A percentile compares a stretch with the other conserved stretches of the same genome.
Evolutionary conservation across 2,329 filamentous ascomycete genomes (phyloP).

Genomic region (Ophiosphaerella herpotricha): DNA sequence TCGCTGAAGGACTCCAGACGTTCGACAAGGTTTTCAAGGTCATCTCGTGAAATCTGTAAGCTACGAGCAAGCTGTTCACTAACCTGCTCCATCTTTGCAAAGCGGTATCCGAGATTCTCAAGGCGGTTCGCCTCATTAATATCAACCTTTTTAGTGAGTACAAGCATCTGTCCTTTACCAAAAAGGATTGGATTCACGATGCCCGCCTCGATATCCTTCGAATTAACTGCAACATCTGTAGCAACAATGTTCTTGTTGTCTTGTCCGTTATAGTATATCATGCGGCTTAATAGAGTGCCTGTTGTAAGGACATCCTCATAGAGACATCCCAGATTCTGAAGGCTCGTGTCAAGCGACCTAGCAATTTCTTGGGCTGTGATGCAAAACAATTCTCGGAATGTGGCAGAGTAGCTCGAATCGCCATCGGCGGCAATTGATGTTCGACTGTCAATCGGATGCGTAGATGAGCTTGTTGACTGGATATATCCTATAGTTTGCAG

Average conservation of each 20-base stretch:
- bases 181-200: conserved; percentile 47
- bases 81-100: conserved; percentile 65
- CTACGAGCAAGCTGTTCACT: conserved; percentile 69
- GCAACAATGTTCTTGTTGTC: conserved; percentile 30
- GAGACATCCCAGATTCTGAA: conserved; percentile 69
- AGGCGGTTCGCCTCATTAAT: conserved; percentile 66
- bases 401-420: conserved; percentile 71
- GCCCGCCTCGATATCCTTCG: conserved; percentile 48
- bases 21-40: conserved; percentile 65
- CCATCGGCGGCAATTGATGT: conserved; percentile 49
- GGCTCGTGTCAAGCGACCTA: conserved; percentile 64
- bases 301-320: conserved; percentile 79
- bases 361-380: conserved; percentile 77
- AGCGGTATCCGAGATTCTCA: conserved; percentile 75
- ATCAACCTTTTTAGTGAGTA: conserved; percentile 70
- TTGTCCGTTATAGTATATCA: conserved; percentile 51
- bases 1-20: conserved; percentile 64
- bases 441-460: conserved; percentile 19
- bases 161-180: conserved; percentile 78
- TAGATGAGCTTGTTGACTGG: conserved; percentile 22
- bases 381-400: conserved; percentile 85
- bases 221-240: conserved; percentile 20
- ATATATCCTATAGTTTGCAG: conserved; percentile 58
- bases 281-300: conserved; percentile 63
- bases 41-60: conserved; percentile 71